phyloP scores from a whole-genome alignment of 768 basidiomycete species.

The Tulasnella sp. region DNA sequence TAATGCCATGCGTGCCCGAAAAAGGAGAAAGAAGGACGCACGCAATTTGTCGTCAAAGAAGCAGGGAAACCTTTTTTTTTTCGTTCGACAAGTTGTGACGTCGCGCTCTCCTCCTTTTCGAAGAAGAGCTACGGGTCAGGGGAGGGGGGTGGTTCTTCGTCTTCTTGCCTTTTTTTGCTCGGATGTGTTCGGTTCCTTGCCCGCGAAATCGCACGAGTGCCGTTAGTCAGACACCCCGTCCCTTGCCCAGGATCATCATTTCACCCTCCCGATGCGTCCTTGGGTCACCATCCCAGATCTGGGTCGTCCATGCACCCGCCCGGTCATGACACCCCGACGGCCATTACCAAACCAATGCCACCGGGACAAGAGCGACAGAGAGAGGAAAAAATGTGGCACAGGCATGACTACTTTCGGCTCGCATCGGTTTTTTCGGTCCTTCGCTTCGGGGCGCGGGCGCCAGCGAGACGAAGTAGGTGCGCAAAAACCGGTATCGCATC shows the following conservation, averaged over 20 bases:
- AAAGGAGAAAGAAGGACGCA: neutral
- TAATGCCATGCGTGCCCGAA: too few relatives aligned
- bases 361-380: neutral
- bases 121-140: neutral
- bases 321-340: neutral
- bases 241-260: neutral
- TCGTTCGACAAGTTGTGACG: neutral
- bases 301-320: neutral
- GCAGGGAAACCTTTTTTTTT: neutral
- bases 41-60: constrained; percentile 15
- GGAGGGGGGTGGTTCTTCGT: neutral
- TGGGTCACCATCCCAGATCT: neutral
- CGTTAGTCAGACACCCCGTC: constrained; percentile 11
- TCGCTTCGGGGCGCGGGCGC: neutral
- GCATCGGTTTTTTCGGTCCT: neutral
- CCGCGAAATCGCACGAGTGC: constrained; percentile 15
- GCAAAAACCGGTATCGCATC: neutral
- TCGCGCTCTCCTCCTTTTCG: neutral
- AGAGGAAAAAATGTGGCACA: neutral
- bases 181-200: constrained; percentile 19
- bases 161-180: neutral
- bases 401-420: neutral
- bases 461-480: too few relatives aligned
- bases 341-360: neutral
- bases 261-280: constrained; percentile 7